These are phyloP conservation scores for Fusarium coicis DNA, from an alignment of 2,329 filamentous ascomycete species.

Conservation along the genomic window DNA sequence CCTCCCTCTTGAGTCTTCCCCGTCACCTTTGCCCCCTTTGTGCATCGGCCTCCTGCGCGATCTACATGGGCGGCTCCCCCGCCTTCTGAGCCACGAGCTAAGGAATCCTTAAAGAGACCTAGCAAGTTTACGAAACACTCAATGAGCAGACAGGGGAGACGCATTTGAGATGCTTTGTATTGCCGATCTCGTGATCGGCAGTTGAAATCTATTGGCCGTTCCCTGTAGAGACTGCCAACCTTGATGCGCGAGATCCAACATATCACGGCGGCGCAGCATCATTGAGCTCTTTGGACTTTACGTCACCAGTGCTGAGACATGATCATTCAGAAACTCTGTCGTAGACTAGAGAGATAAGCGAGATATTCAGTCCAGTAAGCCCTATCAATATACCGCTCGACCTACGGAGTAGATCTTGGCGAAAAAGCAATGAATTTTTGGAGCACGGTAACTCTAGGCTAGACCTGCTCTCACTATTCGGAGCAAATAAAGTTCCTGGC, in stretches of 20 bases:
- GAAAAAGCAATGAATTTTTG: neutral
- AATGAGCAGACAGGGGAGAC: slow-evolving; percentile 10
- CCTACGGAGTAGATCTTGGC: neutral
- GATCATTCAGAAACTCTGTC: neutral
- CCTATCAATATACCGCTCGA: neutral
- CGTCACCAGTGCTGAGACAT: neutral
- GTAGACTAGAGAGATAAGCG: neutral
- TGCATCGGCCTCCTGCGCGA: slow-evolving; percentile 16
- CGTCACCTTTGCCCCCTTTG: neutral
- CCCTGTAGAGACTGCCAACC: slow-evolving; percentile 3
- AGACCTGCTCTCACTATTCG: neutral
- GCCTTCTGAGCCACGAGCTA: slow-evolving; percentile 13
- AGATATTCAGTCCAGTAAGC: neutral
- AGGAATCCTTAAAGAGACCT: slow-evolving; percentile 1
- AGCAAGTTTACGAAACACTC: slow-evolving; percentile 9
- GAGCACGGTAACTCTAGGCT: neutral
- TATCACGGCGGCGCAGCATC: neutral
- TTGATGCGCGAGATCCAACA: slow-evolving; percentile 2
- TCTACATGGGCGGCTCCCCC: slow-evolving; percentile 23
- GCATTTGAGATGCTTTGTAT: neutral
- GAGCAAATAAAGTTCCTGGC: neutral
- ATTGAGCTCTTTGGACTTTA: neutral
- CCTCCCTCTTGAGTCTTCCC: neutral
- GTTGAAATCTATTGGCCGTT: slow-evolving; percentile 8
- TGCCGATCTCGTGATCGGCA: slow-evolving; percentile 36